Evolutionary conservation across 768 basidiomycete species (phyloP).

Genomic region (Mycena polygramma): DNA sequence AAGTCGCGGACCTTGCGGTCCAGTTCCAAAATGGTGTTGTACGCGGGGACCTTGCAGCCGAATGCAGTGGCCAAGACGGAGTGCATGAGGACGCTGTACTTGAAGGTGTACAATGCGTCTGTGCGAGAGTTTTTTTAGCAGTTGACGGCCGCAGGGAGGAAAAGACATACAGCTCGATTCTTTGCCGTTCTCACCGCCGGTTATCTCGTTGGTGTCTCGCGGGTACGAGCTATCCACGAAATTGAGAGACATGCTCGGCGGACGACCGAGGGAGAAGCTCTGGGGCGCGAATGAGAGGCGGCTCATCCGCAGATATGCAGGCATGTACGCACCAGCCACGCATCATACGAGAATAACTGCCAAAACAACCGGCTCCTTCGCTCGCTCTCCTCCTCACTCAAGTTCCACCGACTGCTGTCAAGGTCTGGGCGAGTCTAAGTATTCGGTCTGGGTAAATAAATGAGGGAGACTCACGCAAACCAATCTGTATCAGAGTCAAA

Average conservation of each 20-base stretch:
- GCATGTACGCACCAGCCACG: constrained; percentile 62
- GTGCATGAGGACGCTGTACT: constrained; percentile 67
- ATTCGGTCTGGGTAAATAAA: constrained; percentile 5
- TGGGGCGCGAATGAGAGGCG: constrained; percentile 40
- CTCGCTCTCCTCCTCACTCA: constrained; percentile 59
- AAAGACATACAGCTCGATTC: constrained; percentile 25
- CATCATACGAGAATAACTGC: constrained; percentile 75
- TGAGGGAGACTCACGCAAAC: constrained; percentile 60
- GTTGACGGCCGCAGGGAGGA: background rate
- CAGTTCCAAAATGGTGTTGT: constrained; percentile 65
- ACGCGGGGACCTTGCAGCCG: constrained; percentile 64
- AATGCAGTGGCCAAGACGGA: constrained; percentile 64
- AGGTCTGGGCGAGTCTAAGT: constrained; percentile 15
- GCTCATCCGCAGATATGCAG: background rate
- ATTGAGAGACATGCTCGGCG: constrained; percentile 63
- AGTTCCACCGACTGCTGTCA: constrained; percentile 70
- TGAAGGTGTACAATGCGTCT: constrained; percentile 71
- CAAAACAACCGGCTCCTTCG: constrained; percentile 73
- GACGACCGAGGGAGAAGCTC: constrained; percentile 75
- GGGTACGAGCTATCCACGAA: constrained; percentile 73
- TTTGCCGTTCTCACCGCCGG: constrained; percentile 49
- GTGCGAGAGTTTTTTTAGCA: too few species aligned
- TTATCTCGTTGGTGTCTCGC: constrained; percentile 54
- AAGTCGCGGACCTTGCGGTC: constrained; percentile 75
- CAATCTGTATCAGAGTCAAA: constrained; percentile 53